Percentiles rank a stretch among this genome's conserved stretches.
Evolutionary conservation across 345 rosid genomes (phyloP).

Genomic region (Linum lewisii): DNA sequence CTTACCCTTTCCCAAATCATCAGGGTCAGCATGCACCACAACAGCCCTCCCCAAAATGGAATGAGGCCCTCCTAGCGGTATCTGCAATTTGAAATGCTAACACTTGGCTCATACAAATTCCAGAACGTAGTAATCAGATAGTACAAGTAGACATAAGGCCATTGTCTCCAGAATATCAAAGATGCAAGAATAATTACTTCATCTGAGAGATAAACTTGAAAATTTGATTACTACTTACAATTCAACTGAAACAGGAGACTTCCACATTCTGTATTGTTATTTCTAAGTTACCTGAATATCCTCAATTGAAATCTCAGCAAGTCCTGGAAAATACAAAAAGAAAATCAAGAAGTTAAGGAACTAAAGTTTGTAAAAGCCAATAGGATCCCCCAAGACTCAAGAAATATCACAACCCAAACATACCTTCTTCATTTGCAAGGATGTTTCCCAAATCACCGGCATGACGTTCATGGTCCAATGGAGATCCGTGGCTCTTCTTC

Average conservation of each 20-base stretch:
- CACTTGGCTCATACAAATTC: background rate
- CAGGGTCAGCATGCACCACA: slow-evolving; percentile 81
- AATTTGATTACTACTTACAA: no score
- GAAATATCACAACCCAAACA: slow-evolving; percentile 4
- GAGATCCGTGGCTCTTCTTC: slow-evolving; percentile 74
- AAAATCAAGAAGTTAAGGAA: slow-evolving; percentile 2
- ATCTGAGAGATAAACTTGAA: no score
- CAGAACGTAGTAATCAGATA: background rate
- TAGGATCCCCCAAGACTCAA: background rate
- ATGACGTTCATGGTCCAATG: slow-evolving; percentile 61
- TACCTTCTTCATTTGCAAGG: slow-evolving; percentile 69
- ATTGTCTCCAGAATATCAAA: no score
- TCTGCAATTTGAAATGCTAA: slow-evolving; percentile 30
- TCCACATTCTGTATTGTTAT: background rate
- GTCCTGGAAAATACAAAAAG: slow-evolving; percentile 43
- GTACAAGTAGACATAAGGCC: no score
- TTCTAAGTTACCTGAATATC: slow-evolving; percentile 43
- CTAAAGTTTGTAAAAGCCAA: background rate
- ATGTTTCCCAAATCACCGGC: slow-evolving; percentile 97
- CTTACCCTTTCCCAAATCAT: slow-evolving; percentile 87
- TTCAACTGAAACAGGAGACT: no score
- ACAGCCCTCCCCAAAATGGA: slow-evolving; percentile 87
- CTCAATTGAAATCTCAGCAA: slow-evolving; percentile 68
- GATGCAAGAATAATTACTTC: no score
- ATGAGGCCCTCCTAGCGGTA: slow-evolving; percentile 66